These are phyloP conservation scores for Piloderma croceum DNA, from an alignment of 768 basidiomycete species.

Conservation along the genomic window DNA sequence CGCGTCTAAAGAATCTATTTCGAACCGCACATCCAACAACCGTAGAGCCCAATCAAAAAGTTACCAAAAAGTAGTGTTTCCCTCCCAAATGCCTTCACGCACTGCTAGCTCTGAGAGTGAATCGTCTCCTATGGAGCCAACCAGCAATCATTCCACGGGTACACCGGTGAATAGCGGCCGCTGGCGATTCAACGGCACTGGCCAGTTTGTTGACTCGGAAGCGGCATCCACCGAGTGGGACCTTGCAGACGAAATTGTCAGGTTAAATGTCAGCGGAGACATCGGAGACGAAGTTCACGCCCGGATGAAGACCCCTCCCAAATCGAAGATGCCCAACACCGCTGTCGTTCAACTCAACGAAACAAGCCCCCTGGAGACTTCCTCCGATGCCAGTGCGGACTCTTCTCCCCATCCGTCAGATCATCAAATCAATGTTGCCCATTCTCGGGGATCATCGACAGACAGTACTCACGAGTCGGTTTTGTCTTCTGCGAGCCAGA, in stretches of 20 bases:
- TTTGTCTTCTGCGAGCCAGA: conserved; percentile 49
- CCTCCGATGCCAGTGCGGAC: conserved; percentile 64
- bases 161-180: conserved; percentile 37
- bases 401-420: conserved; percentile 70
- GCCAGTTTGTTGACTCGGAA: conserved; percentile 55
- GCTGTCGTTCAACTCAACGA: conserved; percentile 55
- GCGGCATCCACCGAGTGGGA: conserved; percentile 57
- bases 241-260: conserved; percentile 66
- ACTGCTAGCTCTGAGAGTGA: conserved; percentile 27
- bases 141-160: conserved; percentile 36
- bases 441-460: conserved; percentile 80
- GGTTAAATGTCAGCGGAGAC: conserved; percentile 59
- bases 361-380: conserved; percentile 66
- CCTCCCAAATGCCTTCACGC: conserved; percentile 43
- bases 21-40: conserved; percentile 28
- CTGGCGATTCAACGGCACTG: conserved; percentile 61
- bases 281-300: conserved; percentile 42
- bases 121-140: conserved; percentile 11
- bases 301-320: conserved; percentile 62
- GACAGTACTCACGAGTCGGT: conserved; percentile 62
- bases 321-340: conserved; percentile 50
- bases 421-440: conserved; percentile 59
- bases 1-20: conserved; percentile 33
- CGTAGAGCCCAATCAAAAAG: conserved; percentile 25
- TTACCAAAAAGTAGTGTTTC: conserved; percentile 34